phyloP scores from a whole-genome alignment of 805 yeast species.

The Ascoidea tarda region DNA sequence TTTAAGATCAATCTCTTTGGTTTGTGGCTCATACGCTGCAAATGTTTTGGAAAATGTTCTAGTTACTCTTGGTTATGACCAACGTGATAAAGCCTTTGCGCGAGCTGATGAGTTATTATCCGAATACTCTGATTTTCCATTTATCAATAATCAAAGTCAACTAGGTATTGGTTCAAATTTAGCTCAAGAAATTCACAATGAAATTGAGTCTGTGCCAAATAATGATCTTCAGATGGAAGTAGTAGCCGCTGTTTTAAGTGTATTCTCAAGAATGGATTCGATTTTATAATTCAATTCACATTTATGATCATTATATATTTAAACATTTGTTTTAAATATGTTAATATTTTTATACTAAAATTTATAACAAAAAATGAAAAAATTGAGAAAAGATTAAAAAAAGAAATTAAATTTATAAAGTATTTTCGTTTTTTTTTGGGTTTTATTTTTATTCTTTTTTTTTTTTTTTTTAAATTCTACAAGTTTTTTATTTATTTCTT shows the following conservation, averaged over 20 bases:
- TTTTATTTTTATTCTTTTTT: no score
- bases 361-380: no score
- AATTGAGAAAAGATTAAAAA: no score
- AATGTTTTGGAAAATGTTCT: constrained; percentile 89
- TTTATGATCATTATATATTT: no score
- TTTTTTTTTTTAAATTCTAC: no score
- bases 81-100: constrained; percentile 81
- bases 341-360: no score
- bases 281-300: constrained; percentile 32
- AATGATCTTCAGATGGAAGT: constrained; percentile 69
- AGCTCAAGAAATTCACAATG: constrained; percentile 29
- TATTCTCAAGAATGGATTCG: constrained; percentile 87
- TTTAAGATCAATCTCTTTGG: constrained; percentile 69
- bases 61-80: constrained; percentile 63
- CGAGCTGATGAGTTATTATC: constrained; percentile 86
- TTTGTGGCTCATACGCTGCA: constrained; percentile 88
- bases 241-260: constrained; percentile 82
- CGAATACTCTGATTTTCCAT: constrained; percentile 80
- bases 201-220: constrained; percentile 33
- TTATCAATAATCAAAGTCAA: constrained; percentile 42
- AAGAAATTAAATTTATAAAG: no score
- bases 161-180: constrained; percentile 64
- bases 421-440: no score
- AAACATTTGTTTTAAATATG: no score
- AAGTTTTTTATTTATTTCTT: no score